Percentiles rank a stretch among this genome's conserved stretches.
Conservation (phyloP, 148 eudicot species). For the Agrostemma githago region DNA sequence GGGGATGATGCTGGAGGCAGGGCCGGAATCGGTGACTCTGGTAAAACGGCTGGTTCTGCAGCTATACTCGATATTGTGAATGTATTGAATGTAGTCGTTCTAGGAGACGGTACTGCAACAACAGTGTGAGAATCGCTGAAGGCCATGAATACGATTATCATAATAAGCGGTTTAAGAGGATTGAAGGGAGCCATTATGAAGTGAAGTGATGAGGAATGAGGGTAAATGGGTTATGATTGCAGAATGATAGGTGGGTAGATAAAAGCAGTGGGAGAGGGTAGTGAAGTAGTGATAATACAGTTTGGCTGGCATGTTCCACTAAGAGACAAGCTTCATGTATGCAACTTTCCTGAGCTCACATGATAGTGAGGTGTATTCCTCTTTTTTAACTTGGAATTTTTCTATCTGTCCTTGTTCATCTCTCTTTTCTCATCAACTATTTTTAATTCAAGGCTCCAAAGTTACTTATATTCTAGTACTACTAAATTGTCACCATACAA, state of each 20-base stretch:
- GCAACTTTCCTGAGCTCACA: slow-evolving; percentile 17
- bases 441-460: background rate
- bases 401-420: background rate
- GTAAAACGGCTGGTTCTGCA: slow-evolving; percentile 35
- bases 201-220: background rate
- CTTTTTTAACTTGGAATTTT: slow-evolving; percentile 10
- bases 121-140: background rate
- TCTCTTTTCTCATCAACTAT: background rate
- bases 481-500: background rate
- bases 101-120: background rate
- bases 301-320: slow-evolving; percentile 36
- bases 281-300: slow-evolving; percentile 28
- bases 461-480: background rate
- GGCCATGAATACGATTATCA: slow-evolving; percentile 2
- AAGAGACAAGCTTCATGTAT: slow-evolving; percentile 33
- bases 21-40: slow-evolving; percentile 15
- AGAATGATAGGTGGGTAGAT: slow-evolving; percentile 20
- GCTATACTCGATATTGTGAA: slow-evolving; percentile 28
- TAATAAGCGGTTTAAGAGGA: background rate
- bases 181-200: slow-evolving; percentile 29
- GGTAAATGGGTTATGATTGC: background rate
- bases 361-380: slow-evolving; percentile 24
- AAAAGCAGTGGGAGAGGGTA: slow-evolving; percentile 6
- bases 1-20: slow-evolving; percentile 24
- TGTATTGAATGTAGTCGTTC: background rate